Percentiles rank a stretch among this genome's conserved stretches.
Evolutionary conservation across 176 grass and related monocot genomes (phyloP).

Genomic region (Pontederia crassipes): DNA sequence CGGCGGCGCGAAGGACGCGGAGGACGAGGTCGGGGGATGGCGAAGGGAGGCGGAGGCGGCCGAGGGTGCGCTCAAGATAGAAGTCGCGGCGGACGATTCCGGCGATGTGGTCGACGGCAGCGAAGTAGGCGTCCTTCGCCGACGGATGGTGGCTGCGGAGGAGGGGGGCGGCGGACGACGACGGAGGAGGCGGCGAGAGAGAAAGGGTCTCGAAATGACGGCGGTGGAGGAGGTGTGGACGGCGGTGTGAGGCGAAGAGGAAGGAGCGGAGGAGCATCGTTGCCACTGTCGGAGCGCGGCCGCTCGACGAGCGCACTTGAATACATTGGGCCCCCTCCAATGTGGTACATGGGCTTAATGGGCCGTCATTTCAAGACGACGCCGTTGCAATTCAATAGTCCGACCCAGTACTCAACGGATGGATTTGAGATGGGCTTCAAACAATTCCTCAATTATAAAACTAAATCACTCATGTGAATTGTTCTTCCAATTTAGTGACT

Average conservation of each 20-base stretch:
- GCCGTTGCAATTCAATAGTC: no score
- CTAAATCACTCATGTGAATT: no score
- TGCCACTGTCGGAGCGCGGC: slow-evolving; percentile 12
- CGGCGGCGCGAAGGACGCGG: slow-evolving; percentile 57
- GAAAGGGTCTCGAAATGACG: slow-evolving; percentile 9
- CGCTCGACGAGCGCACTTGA: no score
- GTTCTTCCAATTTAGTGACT: no score
- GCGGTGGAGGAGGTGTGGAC: not conserved
- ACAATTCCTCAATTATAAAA: no score
- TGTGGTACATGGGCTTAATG: no score
- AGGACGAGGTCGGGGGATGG: slow-evolving; percentile 67
- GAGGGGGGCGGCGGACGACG: no score
- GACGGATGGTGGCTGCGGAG: slow-evolving; percentile 21
- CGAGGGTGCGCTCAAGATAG: slow-evolving; percentile 91
- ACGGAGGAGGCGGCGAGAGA: slow-evolving; percentile 14
- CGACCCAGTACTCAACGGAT: no score
- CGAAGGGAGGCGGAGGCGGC: slow-evolving; percentile 76
- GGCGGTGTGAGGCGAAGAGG: not conserved
- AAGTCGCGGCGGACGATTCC: slow-evolving; percentile 83
- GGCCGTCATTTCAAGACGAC: no score
- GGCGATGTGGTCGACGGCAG: slow-evolving; percentile 68
- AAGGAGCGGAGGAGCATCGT: not conserved
- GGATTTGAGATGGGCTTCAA: no score
- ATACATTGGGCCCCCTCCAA: no score
- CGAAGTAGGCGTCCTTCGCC: slow-evolving; percentile 80